Conservation (phyloP, 768 basidiomycete genomes). For the Lactarius vividus region DNA sequence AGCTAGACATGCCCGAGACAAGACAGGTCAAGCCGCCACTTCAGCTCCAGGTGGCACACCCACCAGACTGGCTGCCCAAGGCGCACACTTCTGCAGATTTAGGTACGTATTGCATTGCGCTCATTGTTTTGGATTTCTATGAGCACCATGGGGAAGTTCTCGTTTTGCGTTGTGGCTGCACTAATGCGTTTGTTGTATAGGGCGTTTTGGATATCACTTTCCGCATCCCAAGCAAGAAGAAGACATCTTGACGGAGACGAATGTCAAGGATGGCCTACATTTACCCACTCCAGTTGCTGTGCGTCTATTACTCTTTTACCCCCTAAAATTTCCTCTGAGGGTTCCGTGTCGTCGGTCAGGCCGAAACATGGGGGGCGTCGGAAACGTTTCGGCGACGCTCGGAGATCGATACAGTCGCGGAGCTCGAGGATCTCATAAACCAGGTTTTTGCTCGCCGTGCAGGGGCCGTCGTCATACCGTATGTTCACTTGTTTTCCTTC, state of each 20-base stretch:
- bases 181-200: slow-evolving; percentile 37
- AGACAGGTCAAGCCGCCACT: slow-evolving; percentile 34
- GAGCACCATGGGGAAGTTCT: neutral
- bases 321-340: neutral
- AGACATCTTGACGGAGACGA: slow-evolving; percentile 61
- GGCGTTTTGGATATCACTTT: slow-evolving; percentile 74
- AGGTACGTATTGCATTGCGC: slow-evolving; percentile 41
- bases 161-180: neutral
- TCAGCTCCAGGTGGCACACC: slow-evolving; percentile 61
- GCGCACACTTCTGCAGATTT: slow-evolving; percentile 66
- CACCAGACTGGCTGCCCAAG: slow-evolving; percentile 71
- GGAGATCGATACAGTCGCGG: slow-evolving; percentile 49
- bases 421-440: slow-evolving; percentile 72
- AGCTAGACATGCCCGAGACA: slow-evolving; percentile 20
- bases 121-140: too few relatives aligned
- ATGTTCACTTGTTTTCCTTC: slow-evolving; percentile 32
- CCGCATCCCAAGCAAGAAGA: slow-evolving; percentile 74
- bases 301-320: slow-evolving; percentile 30
- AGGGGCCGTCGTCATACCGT: slow-evolving; percentile 62
- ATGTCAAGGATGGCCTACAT: slow-evolving; percentile 64
- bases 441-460: slow-evolving; percentile 67
- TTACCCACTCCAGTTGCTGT: slow-evolving; percentile 58
- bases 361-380: slow-evolving; percentile 62
- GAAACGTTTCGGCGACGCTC: slow-evolving; percentile 50
- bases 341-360: slow-evolving; percentile 37